Evolutionary conservation across 768 basidiomycete species (phyloP), one percentile per base, ranked within the genome.

Genomic region (Suillus brevipes): DNA sequence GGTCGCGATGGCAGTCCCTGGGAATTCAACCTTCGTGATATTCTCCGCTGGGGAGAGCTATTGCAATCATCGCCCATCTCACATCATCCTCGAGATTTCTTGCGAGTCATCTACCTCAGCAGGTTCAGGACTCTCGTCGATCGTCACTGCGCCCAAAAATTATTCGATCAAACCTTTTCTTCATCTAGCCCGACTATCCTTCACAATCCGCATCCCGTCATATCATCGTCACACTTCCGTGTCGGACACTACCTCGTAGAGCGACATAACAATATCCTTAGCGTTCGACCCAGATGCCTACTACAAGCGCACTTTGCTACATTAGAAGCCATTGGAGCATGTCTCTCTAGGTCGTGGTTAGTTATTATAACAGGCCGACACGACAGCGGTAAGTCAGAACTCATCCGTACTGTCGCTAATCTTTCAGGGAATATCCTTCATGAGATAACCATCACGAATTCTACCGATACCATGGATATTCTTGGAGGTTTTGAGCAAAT

Each of bases 21-120:
- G 97, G 97, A 99, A 73, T 97, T 99, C 81, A 99, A 99, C 74
- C 82, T 99, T 37, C 91, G 97, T 16, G 97, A 99, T 77, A 83
- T 98, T 64, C 85, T 94, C 64, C 87, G 97, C 53, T 97, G 97
- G 96, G 87, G 90, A 40, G 81, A 82, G 0, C 84, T 90, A 45
- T 72, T 88, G 40, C 74, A 74, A 61, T 63, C 74, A 34, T 69
- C 79, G 45, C 58, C 64, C 53, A 66, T 72, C 47, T 65, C 70
- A 53, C 68, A 73, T 36, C 83, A 88, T 72, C 90, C 94, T 4
- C 78, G 80, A 23, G 84, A 88, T 40, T 86, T 87, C 70, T 80
- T 96, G 14, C 83, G 85, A 6, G 84, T 85, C 45, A 79, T 95
- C 50, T 99, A 98, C 77, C 80, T 95, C 42, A 87, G 91, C 66